Evolutionary conservation across 805 yeast genomes (phyloP), one percentile per base, ranked within the genome.

Genomic region (Wickerhamomyces pijperi): DNA sequence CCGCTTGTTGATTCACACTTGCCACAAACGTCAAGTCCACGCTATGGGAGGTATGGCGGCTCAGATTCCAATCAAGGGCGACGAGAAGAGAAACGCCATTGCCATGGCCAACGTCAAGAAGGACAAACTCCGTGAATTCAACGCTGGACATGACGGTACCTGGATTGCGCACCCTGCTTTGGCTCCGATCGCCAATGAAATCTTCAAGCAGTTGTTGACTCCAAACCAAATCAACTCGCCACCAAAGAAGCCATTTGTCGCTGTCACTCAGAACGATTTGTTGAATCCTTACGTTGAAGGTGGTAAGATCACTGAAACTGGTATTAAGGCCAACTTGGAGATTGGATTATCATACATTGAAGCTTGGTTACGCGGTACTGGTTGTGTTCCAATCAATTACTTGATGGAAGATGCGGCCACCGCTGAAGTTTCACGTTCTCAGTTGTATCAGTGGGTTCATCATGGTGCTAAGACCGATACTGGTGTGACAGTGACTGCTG

Each of bases 41-140:
- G 90, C 90, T 16, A 79, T 82, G 77, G 92, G 94, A 50, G 94
- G 94, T 50, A 82, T 82, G 94, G 90, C 92, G 47, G 90, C 90
- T 4, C 83, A 81, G 48, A 80, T 82, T 50, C 90, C 92, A 46
- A 82, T 82, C 62, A 82, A 82, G 59, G 68, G 74, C 46, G 87
- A 82, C 53, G 64, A 69, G 28, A 72, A 64, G 43, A 73, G 76
- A 45, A 82, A 82, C 61, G 65, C 66, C 36, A 62, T 65, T 36
- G 90, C 88, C 9, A 72, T 82, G 77, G 75, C 70, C 36, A 80
- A 79, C 48, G 92, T 82, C 39, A 70, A 74, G 47, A 73, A 69
- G 57, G 94, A 82, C 61, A 82, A 82, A 62, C 68, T 78, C 47
- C 67, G 92, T 50, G 94, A 82, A 61, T 82, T 81, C 36, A 61